Conservation (phyloP, 192 early-diverging fungal species). For the Funneliformis geosporum region DNA sequence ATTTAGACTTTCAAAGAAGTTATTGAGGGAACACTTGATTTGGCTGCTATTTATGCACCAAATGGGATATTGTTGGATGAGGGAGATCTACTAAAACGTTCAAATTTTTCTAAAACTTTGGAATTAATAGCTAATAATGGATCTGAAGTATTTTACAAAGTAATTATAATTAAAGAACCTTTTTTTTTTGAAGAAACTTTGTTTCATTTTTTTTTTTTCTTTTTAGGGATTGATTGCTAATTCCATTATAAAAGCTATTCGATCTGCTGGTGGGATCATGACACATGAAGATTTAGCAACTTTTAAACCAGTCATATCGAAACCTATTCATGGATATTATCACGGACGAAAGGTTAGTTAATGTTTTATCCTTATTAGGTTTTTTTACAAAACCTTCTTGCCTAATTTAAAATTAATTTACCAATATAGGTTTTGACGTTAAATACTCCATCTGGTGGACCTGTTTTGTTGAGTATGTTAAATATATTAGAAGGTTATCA, state of each 20-base stretch:
- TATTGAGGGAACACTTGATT: constrained; percentile 39
- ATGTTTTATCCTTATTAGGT: not conserved
- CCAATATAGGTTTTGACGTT: constrained; percentile 31
- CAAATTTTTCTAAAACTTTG: constrained; percentile 61
- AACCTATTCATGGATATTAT: constrained; percentile 68
- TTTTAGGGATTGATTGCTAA: constrained; percentile 67
- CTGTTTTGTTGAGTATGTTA: constrained; percentile 78
- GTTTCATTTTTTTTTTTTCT: constrained; percentile 23
- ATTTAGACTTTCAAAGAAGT: constrained; percentile 23
- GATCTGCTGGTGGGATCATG: constrained; percentile 72
- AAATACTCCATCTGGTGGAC: constrained; percentile 80
- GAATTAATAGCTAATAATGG: constrained; percentile 64
- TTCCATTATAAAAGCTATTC: constrained; percentile 64
- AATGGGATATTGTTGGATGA: constrained; percentile 65
- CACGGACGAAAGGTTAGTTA: constrained; percentile 70
- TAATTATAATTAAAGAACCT: not conserved
- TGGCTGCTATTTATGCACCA: constrained; percentile 65
- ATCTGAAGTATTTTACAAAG: constrained; percentile 59
- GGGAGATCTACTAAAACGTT: constrained; percentile 68
- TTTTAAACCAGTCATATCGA: constrained; percentile 64
- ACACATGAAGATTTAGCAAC: constrained; percentile 69
- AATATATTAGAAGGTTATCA: constrained; percentile 87
- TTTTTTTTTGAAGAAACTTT: constrained; percentile 35
- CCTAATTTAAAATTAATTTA: not conserved
- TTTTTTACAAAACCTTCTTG: not conserved